Evolutionary conservation across 192 early-diverging fungal genomes (phyloP), one percentile per base, ranked within the genome.

Genomic region (Lunasporangiospora selenospora): DNA sequence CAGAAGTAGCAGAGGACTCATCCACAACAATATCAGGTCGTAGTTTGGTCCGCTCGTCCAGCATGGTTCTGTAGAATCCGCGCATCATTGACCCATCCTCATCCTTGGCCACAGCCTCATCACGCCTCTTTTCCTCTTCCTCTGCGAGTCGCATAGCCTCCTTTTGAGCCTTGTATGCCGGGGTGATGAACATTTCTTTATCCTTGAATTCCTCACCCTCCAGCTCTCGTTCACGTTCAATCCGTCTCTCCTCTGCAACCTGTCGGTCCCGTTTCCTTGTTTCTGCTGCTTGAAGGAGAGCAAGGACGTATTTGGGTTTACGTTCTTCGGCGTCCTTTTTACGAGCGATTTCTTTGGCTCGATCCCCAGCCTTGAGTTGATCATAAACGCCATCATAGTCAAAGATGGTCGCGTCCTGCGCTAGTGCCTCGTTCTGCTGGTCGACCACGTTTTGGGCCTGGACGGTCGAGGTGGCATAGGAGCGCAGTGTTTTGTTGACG

Each of bases 361-460:
- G 75, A 37, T 90, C 88, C 1, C 57, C 79, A 18, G 75, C 77
- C 53, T 92, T 92, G 30, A 92, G 62, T 45, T 83, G 80, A 44
- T 93, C 91, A 64, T 90, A 93, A 1, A 87, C 86, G 10, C 75
- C 88, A 60, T 93, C 91, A 62, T 93, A 93, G 53, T 92, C 90
- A 77, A 89, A 93, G 3, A 89, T 80, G 41, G 65, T 85, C 11
- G 90, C 67, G 59, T 93, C 90, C 63, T 90, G 81, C 30, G 83
- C 81, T 2, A 93, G 62, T 9, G 91, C 90, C 58, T 82, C 75
- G 44, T 80, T 63, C n/a, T 88, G 85, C 33, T 65, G 67, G 47
- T 85, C 78, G 29, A 73, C 44, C 3, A 73, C 69, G 16, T 53
- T 24, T 0, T 51, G 52, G 16, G 69, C 56, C 16, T 73, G 60